Percentiles rank a stretch among this genome's conserved stretches.
Conservation (phyloP, 257 asterid species). For the Anisodus tanguticus region DNA sequence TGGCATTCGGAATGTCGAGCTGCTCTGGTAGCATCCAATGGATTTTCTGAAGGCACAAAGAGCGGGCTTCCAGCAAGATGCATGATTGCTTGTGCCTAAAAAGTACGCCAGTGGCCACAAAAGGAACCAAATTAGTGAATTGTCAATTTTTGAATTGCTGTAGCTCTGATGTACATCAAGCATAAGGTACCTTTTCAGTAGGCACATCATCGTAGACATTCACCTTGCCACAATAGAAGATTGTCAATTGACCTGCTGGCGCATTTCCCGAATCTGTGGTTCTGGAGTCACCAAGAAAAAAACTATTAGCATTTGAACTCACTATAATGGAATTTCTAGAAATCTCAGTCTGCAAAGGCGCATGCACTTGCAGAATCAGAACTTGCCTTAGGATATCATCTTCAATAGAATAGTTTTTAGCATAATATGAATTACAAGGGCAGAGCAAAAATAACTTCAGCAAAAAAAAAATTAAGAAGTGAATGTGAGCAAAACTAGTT, state of each 20-base stretch:
- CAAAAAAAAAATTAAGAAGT: neutral
- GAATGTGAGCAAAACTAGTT: neutral
- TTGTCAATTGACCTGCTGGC: constrained; percentile 78
- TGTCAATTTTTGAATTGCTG: constrained; percentile 3
- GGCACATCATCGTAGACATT: constrained; percentile 86
- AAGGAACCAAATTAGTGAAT: constrained; percentile 23
- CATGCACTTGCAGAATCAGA: neutral
- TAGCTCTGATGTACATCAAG: neutral
- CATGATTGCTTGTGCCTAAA: constrained; percentile 77
- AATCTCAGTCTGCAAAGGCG: neutral
- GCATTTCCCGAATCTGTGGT: constrained; percentile 47
- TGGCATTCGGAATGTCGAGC: constrained; percentile 58
- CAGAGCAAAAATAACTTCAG: neutral
- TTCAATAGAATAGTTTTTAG: constrained; percentile 1
- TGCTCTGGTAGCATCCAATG: constrained; percentile 48
- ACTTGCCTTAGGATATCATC: constrained; percentile 14
- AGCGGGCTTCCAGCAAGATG: constrained; percentile 82
- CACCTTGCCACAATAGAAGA: constrained; percentile 86
- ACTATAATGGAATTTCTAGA: constrained; percentile 15
- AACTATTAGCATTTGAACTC: neutral
- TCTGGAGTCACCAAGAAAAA: constrained; percentile 41
- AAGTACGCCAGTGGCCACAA: constrained; percentile 26
- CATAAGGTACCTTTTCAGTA: constrained; percentile 66
- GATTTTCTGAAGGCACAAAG: constrained; percentile 60
- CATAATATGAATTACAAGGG: neutral